These are phyloP conservation scores for Dittrichia graveolens DNA, from an alignment of 129 eudicot genomes.

Conservation along the genomic window DNA sequence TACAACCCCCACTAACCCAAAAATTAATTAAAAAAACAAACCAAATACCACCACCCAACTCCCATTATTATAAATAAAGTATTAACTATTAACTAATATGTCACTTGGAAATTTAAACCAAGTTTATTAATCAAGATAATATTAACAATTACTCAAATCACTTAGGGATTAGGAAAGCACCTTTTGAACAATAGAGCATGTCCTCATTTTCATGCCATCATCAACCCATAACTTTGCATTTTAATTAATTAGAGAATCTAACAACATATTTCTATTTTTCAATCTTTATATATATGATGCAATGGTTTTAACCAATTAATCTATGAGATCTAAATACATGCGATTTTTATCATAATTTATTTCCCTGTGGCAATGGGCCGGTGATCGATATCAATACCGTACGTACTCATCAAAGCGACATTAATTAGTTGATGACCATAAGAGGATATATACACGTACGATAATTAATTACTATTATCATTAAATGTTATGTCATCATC, in stretches of 20 bases:
- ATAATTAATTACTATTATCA: no score
- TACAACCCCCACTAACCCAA: constrained; percentile 30
- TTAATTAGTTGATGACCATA: no score
- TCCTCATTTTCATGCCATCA: constrained; percentile 27
- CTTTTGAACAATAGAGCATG: constrained; percentile 32
- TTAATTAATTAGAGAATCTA: constrained; percentile 17
- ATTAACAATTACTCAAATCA: constrained; percentile 14
- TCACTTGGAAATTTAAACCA: constrained; percentile 24
- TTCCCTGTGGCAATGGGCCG: no score
- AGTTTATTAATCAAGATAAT: constrained; percentile 32
- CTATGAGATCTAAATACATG: no score
- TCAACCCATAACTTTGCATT: constrained; percentile 22
- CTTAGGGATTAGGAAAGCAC: constrained; percentile 28
- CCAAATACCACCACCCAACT: constrained; percentile 38
- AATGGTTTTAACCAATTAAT: background rate
- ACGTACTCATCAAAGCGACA: no score
- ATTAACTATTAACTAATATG: constrained; percentile 21
- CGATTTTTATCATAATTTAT: no score
- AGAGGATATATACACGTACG: no score
- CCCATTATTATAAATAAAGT: constrained; percentile 29
- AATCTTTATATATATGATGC: no score
- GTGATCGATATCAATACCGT: no score
- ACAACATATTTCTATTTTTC: background rate
- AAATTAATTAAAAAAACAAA: constrained; percentile 13
- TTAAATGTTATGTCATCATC: no score